Evolutionary conservation across 176 grass and related monocot genomes (phyloP), one percentile per base, ranked within the genome.

Genomic region (Phoenix dactylifera): DNA sequence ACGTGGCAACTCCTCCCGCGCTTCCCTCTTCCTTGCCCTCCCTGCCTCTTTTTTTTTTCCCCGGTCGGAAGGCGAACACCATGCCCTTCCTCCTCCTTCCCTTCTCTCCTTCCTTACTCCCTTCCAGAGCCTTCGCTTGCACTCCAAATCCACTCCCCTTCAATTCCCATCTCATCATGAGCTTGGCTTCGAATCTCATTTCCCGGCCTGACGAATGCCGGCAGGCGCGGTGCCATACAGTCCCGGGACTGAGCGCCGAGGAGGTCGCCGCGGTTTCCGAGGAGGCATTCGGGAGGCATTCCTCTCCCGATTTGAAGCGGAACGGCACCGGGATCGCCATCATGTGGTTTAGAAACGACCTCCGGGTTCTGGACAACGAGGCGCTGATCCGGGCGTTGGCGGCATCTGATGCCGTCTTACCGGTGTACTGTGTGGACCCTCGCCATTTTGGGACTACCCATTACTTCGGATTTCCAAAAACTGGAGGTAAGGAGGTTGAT

Each of bases 311-410:
- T 12, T n/a, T 88, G 63, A 82, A 70, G 16, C 51, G 87, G 57
- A 67, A 51, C 6, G 78, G 73, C 12, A 44, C 24, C 2, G 83
- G 92, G 7, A 73, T 83, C 15, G 76, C 80, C 50, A 63, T 91
- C 3, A 73, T 91, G 30, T 97, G 93, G 93, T 85, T 97, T 73
- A 63, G 93, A 60, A 88, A 85, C 59, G 93, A 97, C 79, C 73
- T 97, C 67, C 65, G 87, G 44, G 6, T 97, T 9, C 35, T 44
- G 5, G 35, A 44, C 35, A 44, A 44, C 35, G 35, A 44, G 35
- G 9, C 35, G 9, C 35, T 44, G 35, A 44, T 97, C 67, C 62
- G 87, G 29, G 6, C 91, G 12, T 91, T 87, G 87, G 60, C 70
- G 22, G 70, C 81, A 19, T 85, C 93, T 16, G 70, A 66, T 32